Evolutionary conservation across 2,329 filamentous ascomycete species (phyloP).

Genomic region (Dactylellina sp.): DNA sequence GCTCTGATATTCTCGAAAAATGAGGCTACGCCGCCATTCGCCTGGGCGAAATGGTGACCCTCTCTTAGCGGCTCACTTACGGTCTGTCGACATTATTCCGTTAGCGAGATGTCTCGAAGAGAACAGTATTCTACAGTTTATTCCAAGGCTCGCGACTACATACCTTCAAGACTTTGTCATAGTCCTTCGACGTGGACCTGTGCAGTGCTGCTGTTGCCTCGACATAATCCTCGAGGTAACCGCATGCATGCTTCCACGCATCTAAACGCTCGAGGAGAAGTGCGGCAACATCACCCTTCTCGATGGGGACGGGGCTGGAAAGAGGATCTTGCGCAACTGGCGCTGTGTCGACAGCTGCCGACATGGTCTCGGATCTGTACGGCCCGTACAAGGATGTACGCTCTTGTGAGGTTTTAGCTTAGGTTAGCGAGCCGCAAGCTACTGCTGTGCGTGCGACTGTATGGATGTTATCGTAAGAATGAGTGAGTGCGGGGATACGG

Average conservation of each 20-base stretch:
- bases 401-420: conserved; percentile 20
- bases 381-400: conserved; percentile 25
- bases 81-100: conserved; percentile 68
- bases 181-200: conserved; percentile 87
- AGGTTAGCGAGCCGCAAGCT: not conserved
- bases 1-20: conserved; percentile 94
- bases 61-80: conserved; percentile 87
- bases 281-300: conserved; percentile 67
- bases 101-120: conserved; percentile 19
- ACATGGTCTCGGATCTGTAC: conserved; percentile 27
- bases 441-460: conserved; percentile 12
- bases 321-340: conserved; percentile 31
- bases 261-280: conserved; percentile 87
- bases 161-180: conserved; percentile 91
- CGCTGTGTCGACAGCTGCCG: conserved; percentile 34
- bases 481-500: too few relatives aligned
- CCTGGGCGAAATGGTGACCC: conserved; percentile 88
- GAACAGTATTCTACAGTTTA: not conserved
- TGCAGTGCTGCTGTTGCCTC: conserved; percentile 86
- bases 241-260: conserved; percentile 95
- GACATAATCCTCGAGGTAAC: conserved; percentile 91
- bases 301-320: conserved; percentile 58
- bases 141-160: too few relatives aligned
- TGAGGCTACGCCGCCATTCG: conserved; percentile 84
- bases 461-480: not conserved